Evolutionary conservation across 2,329 filamentous ascomycete genomes (phyloP).

Genomic region (Pezicula rhizophila): DNA sequence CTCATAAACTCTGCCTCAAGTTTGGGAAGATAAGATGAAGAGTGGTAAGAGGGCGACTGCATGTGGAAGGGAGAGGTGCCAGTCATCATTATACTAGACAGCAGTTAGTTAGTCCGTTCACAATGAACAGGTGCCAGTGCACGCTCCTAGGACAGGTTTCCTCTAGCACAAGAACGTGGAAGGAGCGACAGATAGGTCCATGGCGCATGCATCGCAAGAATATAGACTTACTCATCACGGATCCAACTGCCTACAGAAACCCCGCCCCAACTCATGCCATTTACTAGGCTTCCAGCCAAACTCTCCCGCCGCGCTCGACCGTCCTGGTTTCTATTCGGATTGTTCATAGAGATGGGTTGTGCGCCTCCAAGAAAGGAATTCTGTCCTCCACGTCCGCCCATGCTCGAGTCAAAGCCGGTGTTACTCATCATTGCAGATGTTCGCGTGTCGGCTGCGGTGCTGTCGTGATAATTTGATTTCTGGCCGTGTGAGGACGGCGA

Average conservation of each 20-base stretch:
- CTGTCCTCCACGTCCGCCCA: conserved; percentile 44
- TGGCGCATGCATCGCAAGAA: conserved; percentile 7
- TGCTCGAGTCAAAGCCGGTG: conserved; percentile 48
- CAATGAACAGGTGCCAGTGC: conserved; percentile 15
- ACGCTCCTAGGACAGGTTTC: conserved; percentile 1
- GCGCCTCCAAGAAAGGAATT: conserved; percentile 61
- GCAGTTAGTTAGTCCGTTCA: conserved; percentile 11
- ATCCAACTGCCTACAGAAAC: conserved; percentile 96
- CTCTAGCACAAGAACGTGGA: neutral
- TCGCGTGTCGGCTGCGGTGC: conserved; percentile 15
- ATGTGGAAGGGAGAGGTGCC: conserved; percentile 90
- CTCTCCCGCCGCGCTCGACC: conserved; percentile 55
- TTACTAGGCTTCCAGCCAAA: conserved; percentile 59
- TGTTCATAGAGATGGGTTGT: conserved; percentile 61
- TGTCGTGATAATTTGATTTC: conserved; percentile 19
- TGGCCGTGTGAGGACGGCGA: conserved; percentile 32
- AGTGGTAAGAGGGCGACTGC: conserved; percentile 93
- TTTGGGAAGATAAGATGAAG: conserved; percentile 92
- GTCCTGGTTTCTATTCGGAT: conserved; percentile 54
- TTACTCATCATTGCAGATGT: conserved; percentile 50
- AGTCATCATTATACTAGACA: conserved; percentile 79
- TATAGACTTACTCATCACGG: conserved; percentile 81
- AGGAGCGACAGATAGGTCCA: conserved; percentile 5
- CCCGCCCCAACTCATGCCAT: conserved; percentile 94
- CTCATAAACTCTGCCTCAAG: conserved; percentile 97